Evolutionary conservation across 176 grass and related monocot species (phyloP).

Genomic region (Triticum urartu): DNA sequence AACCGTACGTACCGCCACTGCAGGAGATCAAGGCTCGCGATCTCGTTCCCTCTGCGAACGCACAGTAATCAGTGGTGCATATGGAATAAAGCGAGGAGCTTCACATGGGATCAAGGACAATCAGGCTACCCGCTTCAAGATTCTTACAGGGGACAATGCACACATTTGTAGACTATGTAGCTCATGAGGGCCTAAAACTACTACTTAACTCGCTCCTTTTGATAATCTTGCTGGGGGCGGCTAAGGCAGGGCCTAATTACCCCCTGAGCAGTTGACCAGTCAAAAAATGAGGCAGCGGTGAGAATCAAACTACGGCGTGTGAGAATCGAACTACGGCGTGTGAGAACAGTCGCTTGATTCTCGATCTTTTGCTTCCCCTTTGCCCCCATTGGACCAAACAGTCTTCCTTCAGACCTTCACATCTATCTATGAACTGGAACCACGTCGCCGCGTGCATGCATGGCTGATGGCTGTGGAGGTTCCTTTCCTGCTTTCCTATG

Average conservation of each 20-base stretch:
- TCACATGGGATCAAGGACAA: conserved; percentile 68
- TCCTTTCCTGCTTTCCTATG: conserved; percentile 42
- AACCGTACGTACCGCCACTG: background rate
- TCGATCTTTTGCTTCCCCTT: conserved; percentile 26
- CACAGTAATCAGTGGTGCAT: conserved; percentile 28
- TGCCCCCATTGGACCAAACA: conserved; percentile 33
- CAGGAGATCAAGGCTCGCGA: conserved; percentile 3
- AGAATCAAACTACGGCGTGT: conserved; percentile 31
- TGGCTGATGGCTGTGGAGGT: background rate
- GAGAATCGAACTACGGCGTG: conserved; percentile 31
- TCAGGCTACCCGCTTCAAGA: conserved; percentile 36
- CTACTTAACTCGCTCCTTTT: conserved; percentile 60
- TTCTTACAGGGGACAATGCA: conserved; percentile 51
- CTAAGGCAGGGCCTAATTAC: too few relatives aligned
- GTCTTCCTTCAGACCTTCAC: conserved; percentile 30
- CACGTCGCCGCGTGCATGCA: conserved; percentile 20
- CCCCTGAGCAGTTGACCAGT: conserved; percentile 66
- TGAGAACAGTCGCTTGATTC: conserved; percentile 29
- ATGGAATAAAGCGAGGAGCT: conserved; percentile 46
- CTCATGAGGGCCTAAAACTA: conserved; percentile 42
- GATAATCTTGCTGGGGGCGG: conserved; percentile 51
- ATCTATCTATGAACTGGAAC: conserved; percentile 51
- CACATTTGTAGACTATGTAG: conserved; percentile 54
- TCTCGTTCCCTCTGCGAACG: conserved; percentile 17
- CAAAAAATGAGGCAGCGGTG: conserved; percentile 43